A percentile compares a stretch with the other conserved stretches of the same genome.
Evolutionary conservation across 176 grass and related monocot species (phyloP).

Genomic region (Aegilops sharonensis): DNA sequence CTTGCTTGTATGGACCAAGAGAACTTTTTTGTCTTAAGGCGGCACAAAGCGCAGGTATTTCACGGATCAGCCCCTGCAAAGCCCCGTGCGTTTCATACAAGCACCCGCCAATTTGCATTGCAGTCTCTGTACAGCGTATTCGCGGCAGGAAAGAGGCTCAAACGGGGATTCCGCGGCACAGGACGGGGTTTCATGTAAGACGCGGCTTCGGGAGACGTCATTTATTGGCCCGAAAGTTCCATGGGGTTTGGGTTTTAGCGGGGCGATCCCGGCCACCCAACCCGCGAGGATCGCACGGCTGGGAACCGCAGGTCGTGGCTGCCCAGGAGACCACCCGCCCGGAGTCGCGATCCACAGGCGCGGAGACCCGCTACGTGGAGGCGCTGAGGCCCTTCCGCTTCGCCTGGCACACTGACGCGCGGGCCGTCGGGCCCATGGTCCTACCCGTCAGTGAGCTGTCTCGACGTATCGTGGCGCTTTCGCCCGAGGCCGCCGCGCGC

Average conservation of each 20-base stretch:
- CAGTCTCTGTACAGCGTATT: not conserved
- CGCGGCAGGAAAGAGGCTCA: accelerated
- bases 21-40: conserved; percentile 25
- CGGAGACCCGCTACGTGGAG: conserved; percentile 47
- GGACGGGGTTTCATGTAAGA: accelerated
- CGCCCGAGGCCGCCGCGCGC: not conserved
- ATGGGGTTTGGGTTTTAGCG: conserved; percentile 37
- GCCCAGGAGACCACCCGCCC: conserved; percentile 33
- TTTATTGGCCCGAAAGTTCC: conserved; percentile 11
- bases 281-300: not conserved
- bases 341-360: conserved; percentile 55
- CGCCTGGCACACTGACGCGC: not conserved
- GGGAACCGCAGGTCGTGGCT: not conserved
- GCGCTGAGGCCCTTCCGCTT: not conserved
- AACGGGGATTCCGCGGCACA: accelerated
- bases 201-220: not conserved
- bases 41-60: not conserved
- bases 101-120: accelerated
- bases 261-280: conserved; percentile 3
- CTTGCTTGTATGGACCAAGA: conserved; percentile 23
- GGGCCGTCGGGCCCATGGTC: not conserved
- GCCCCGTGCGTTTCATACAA: accelerated
- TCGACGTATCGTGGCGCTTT: not conserved
- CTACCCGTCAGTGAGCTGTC: not conserved
- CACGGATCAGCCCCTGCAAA: not conserved